Evolutionary conservation across 306 rosid genomes (phyloP).

Genomic region (Quercus robur): DNA sequence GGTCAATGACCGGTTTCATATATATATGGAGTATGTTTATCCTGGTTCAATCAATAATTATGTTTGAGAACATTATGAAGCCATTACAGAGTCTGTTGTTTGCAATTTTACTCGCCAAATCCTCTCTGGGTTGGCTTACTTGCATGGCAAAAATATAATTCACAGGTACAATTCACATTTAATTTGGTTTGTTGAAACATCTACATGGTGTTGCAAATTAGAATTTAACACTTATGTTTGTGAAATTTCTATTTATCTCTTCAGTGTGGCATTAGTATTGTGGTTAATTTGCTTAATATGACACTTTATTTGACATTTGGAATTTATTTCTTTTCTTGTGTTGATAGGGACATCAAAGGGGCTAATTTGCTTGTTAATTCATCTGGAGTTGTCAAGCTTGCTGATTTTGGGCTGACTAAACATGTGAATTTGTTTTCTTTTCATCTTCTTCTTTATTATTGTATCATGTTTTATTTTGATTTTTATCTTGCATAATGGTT

Average conservation of each 20-base stretch:
- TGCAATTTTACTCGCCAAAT: conserved; percentile 88
- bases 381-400: conserved; percentile 87
- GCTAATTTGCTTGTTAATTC: conserved; percentile 96
- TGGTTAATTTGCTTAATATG: not conserved
- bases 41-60: conserved; percentile 93
- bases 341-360: conserved; percentile 86
- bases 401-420: conserved; percentile 99
- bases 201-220: not conserved
- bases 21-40: conserved; percentile 85
- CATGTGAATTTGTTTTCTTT: conserved; percentile 54
- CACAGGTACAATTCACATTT: conserved; percentile 50
- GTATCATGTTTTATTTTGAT: not conserved
- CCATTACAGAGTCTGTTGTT: conserved; percentile 87
- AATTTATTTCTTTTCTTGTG: not conserved
- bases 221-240: not conserved
- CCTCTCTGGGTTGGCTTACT: conserved; percentile 88
- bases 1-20: conserved; percentile 73
- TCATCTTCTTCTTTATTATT: not conserved
- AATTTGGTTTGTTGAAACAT: conserved; percentile 4
- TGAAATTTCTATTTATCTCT: conserved; percentile 11
- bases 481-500: not conserved
- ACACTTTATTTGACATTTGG: not conserved
- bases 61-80: conserved; percentile 86
- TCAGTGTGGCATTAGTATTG: not conserved
- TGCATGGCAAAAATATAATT: conserved; percentile 83